Percentiles rank a stretch among this genome's conserved stretches.
These are phyloP conservation scores for Neurospora cerealis DNA, from an alignment of 495 filamentous ascomycete species.

Conservation along the genomic window DNA sequence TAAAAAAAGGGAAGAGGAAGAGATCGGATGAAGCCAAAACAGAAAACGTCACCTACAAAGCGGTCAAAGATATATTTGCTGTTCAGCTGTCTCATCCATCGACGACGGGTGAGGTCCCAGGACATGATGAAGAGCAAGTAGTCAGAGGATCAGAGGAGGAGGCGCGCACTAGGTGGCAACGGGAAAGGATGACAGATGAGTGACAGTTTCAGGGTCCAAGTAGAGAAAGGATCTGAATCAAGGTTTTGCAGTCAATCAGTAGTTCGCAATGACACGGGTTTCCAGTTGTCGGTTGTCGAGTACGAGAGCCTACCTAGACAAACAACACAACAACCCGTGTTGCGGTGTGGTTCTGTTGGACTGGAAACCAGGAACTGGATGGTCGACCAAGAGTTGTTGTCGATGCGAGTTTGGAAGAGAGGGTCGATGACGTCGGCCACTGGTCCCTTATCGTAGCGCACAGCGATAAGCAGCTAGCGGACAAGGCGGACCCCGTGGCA, in stretches of 20 bases:
- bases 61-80: slow-evolving; percentile 70
- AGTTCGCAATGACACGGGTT: neutral
- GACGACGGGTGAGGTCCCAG: slow-evolving; percentile 49
- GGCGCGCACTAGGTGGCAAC: neutral
- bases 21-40: slow-evolving; percentile 8
- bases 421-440: neutral
- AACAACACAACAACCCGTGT: neutral
- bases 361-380: neutral
- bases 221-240: neutral
- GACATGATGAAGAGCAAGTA: slow-evolving; percentile 28
- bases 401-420: neutral
- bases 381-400: neutral
- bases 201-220: neutral
- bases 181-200: neutral
- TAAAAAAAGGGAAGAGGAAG: slow-evolving; percentile 4
- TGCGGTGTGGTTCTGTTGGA: neutral
- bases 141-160: neutral
- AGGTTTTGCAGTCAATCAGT: neutral
- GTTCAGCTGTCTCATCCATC: slow-evolving; percentile 58
- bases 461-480: neutral
- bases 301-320: neutral
- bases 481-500: neutral
- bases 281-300: neutral
- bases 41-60: slow-evolving; percentile 48
- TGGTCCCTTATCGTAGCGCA: neutral